Evolutionary conservation across 2,329 filamentous ascomycete species (phyloP).

Genomic region (Lecanicillium sp.): DNA sequence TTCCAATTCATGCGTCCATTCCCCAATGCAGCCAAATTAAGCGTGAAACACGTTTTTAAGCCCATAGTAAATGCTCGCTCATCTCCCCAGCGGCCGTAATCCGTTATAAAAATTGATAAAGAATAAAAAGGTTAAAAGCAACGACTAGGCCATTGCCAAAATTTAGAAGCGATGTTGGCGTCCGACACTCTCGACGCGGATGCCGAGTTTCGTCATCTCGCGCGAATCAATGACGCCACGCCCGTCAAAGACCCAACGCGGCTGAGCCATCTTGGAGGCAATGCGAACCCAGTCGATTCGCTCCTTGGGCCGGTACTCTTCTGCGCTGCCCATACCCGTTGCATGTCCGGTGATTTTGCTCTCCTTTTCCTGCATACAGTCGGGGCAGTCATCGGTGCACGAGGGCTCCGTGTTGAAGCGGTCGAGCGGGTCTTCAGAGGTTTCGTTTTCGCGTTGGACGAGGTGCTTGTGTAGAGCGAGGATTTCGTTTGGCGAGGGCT

Average conservation of each 20-base stretch:
- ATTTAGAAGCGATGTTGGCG: slow-evolving; percentile 34
- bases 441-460: slow-evolving; percentile 21
- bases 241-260: slow-evolving; percentile 50
- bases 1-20: too few relatives aligned
- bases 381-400: slow-evolving; percentile 38
- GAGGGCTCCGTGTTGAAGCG: slow-evolving; percentile 35
- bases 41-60: too few relatives aligned
- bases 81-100: too few relatives aligned
- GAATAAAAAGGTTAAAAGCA: background rate
- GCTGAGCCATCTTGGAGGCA: slow-evolving; percentile 39
- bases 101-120: background rate
- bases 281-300: slow-evolving; percentile 44
- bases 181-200: slow-evolving; percentile 45
- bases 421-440: slow-evolving; percentile 34
- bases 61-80: too few relatives aligned
- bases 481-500: slow-evolving; percentile 35
- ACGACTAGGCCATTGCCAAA: background rate
- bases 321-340: slow-evolving; percentile 33
- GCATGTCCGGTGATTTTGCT: slow-evolving; percentile 28
- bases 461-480: slow-evolving; percentile 39
- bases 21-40: too few relatives aligned
- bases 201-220: slow-evolving; percentile 40
- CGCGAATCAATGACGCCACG: slow-evolving; percentile 41
- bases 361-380: slow-evolving; percentile 36
- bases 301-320: slow-evolving; percentile 38